A percentile compares a stretch with the other conserved stretches of the same genome.
These are phyloP conservation scores for Penicillium silybi DNA, from an alignment of 495 filamentous ascomycete species.

Conservation along the genomic window DNA sequence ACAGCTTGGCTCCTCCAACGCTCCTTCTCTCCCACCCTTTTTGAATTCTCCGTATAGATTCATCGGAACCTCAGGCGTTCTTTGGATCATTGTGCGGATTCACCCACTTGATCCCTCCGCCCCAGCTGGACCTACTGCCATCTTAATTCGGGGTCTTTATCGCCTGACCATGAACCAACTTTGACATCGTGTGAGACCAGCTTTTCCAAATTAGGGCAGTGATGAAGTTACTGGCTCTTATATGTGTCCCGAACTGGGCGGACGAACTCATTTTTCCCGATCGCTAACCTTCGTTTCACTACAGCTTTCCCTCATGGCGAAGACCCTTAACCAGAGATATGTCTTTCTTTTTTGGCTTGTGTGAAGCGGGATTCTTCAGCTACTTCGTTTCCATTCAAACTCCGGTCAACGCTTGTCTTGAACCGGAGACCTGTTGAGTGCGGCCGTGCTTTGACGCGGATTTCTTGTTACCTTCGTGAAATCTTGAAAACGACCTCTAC, in stretches of 20 bases:
- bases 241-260: background rate
- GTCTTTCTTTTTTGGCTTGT: slow-evolving; percentile 48
- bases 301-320: slow-evolving; percentile 48
- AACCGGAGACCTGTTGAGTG: slow-evolving; percentile 21
- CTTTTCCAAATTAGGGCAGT: slow-evolving; percentile 1
- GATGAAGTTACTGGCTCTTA: background rate
- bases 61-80: background rate
- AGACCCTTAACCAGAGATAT: slow-evolving; percentile 49
- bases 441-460: slow-evolving; percentile 16
- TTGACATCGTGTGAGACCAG: slow-evolving; percentile 27
- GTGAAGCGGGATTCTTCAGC: slow-evolving; percentile 46
- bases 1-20: slow-evolving; percentile 16
- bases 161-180: slow-evolving; percentile 27
- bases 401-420: slow-evolving; percentile 23
- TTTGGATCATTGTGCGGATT: background rate
- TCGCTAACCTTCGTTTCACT: slow-evolving; percentile 11
- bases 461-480: slow-evolving; percentile 14
- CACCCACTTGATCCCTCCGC: background rate
- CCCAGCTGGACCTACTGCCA: slow-evolving; percentile 1
- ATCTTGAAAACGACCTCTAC: slow-evolving; percentile 16
- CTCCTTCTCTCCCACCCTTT: slow-evolving; percentile 11
- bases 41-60: background rate
- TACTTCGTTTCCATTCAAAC: slow-evolving; percentile 35
- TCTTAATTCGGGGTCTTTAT: slow-evolving; percentile 15
- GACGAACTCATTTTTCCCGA: slow-evolving; percentile 1